Base-by-base conservation (phyloP, 1,139 yeast genomes). In the Taphrina betulina region DNA sequence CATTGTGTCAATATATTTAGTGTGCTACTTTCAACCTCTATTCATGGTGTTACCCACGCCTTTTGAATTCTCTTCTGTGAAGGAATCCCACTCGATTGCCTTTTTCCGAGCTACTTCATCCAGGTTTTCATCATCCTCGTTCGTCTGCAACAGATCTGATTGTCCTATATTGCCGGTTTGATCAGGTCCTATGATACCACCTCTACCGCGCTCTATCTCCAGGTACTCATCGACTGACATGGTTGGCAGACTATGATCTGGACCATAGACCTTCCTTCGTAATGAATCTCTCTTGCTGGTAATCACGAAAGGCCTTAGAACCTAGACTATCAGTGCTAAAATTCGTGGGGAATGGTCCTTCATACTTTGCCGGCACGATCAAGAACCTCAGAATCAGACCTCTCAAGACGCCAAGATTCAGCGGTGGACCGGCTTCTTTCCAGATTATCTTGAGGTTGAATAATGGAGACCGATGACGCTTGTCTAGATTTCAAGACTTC, bases 201-300 rank as follows among this genome's bases (percentile, higher is more conserved):
- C 96, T 64, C 85, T 81, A 14, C 82, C 82, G 63, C 85, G 74
- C 67, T 92, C 98, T 64, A 86, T 82, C 55, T 89, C 95, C 54
- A 92, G 74, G 62, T 85, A 84, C 64, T 92, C 96, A 62, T 92
- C 98, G 0, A 94, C 92, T 0, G 95, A 75, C 95, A 94, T 88
- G 0, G 96, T 87, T 1, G 99, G 99, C 36, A 92, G 74, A 34
- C 79, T 82, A 69, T 92, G 97, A 0, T 97, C 98, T 1, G 95
- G 87, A 1, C 97, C 96, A 66, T 80, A 82, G 0, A 90, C 96
- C 63, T 82, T 80, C 24, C 75, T 72, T 58, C 77, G 75, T 20
- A 87, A 64, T 43, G 82, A 79, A 23, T 81, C 78, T 55, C 85
- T 81, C 12, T 50, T 33, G 7, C 58, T 60, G 4, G 88, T 80